A percentile compares a stretch with the other conserved stretches of the same genome.
Conservation (phyloP, 2,329 filamentous ascomycete genomes). For the Epichloe brachyelytri region DNA sequence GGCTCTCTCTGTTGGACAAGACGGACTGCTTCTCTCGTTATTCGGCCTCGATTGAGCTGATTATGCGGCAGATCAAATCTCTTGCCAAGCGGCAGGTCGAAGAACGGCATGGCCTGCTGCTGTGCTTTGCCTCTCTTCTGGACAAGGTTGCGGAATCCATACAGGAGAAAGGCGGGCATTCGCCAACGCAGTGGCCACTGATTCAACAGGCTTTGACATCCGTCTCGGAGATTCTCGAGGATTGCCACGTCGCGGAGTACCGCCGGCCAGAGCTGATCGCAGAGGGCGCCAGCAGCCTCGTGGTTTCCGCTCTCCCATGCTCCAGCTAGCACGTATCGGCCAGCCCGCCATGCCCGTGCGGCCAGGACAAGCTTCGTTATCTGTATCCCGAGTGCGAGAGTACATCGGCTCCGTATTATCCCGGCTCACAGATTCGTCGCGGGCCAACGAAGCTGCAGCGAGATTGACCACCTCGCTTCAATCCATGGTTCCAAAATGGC, state of each 20-base stretch:
- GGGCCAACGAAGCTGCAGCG: constrained; percentile 5
- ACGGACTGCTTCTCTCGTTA: constrained; percentile 15
- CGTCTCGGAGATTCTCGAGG: constrained; percentile 25
- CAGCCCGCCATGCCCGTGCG: constrained; percentile 5
- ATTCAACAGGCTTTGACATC: constrained; percentile 17
- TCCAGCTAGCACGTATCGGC: constrained; percentile 25
- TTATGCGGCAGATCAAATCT: constrained; percentile 30
- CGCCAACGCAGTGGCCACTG: constrained; percentile 9
- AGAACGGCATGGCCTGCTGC: constrained; percentile 54
- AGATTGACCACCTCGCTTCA: constrained; percentile 16
- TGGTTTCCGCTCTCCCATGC: constrained; percentile 36
- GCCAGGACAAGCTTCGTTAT: constrained; percentile 15
- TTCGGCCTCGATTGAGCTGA: constrained; percentile 22
- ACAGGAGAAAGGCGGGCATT: constrained; percentile 5
- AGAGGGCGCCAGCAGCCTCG: constrained; percentile 46
- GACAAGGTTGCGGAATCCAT: constrained; percentile 29
- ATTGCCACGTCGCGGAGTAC: constrained; percentile 29
- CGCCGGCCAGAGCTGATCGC: constrained; percentile 53
- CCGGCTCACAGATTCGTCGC: constrained; percentile 7
- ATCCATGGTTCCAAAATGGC: constrained; percentile 29
- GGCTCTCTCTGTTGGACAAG: constrained; percentile 18
- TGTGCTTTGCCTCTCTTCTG: constrained; percentile 47
- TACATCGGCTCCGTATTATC: constrained; percentile 12
- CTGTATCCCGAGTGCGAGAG: constrained; percentile 8
- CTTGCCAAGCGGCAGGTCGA: constrained; percentile 48